Evolutionary conservation across 2,329 filamentous ascomycete genomes (phyloP), one percentile per base, ranked within the genome.

Genomic region (Septoria linicola): DNA sequence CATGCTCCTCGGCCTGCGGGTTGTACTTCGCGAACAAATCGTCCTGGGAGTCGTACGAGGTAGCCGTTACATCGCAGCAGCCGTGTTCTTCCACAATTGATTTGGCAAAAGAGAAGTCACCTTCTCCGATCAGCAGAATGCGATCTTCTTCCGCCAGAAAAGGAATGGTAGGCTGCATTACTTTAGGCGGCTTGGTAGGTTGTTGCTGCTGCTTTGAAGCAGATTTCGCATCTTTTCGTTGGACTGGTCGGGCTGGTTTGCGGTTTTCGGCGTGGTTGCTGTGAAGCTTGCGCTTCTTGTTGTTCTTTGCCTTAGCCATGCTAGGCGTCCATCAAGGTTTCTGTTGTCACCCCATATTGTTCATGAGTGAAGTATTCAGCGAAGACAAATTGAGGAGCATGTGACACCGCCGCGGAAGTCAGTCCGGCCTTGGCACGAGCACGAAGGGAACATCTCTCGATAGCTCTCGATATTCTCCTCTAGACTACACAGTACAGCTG

Each of bases 121-220:
- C 88, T 66, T 93, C 88, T 63, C 88, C 88, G 44, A 92, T 72
- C 2, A 92, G 80, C 5, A 93, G 81, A 57, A 92, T 89, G 61
- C 79, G 73, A 59, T 90, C 82, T 61, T 79, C 72, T 32, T 79
- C 72, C n/a, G 23, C 23, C 11, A 53, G 50, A 69, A 92, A 91
- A 13, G 88, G 88, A 17, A 91, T 83, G 82, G 58, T 70, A 70
- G 58, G 65, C 19, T 59, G 56, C 19, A 60, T 41, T 37, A 47
- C n/a, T 8, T 30, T 30, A 8, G 35, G 39, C 4, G 39, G 39
- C 8, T 37, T 8, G 49, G 52, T 45, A 1, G 51, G 13, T 35
- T 37, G 16, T 45, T n/a, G 44, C 19, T 31, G 41, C 14, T 36
- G 36, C 49, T 50, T 53, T 46, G 23, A 36, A 36, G 50, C 27